Evolutionary conservation across 2,329 filamentous ascomycete genomes (phyloP).

Genomic region (Triangularia setosa): DNA sequence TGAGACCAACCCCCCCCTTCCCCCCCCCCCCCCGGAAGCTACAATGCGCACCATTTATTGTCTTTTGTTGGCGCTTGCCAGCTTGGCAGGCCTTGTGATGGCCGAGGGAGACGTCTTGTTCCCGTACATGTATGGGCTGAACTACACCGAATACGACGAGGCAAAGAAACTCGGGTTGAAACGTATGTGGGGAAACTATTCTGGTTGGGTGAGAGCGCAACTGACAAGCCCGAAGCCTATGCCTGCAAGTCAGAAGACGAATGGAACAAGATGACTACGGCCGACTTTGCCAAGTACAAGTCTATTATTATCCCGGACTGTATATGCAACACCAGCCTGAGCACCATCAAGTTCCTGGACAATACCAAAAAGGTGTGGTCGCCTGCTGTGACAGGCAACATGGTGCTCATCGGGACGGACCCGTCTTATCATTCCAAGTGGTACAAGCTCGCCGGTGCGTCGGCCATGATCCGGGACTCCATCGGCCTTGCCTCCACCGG

Average conservation of each 20-base stretch:
- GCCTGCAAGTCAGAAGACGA: conserved; percentile 32
- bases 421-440: conserved; percentile 32
- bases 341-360: conserved; percentile 35
- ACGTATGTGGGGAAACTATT: conserved; percentile 11
- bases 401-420: conserved; percentile 41
- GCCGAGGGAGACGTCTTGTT: conserved; percentile 19
- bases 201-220: background rate
- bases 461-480: conserved; percentile 36
- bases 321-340: conserved; percentile 29
- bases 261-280: conserved; percentile 37
- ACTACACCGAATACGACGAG: conserved; percentile 22
- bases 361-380: conserved; percentile 38
- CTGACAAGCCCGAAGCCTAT: conserved; percentile 27
- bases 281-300: conserved; percentile 42
- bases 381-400: conserved; percentile 38
- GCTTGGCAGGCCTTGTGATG: conserved; percentile 10
- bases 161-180: conserved; percentile 19
- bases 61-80: conserved; percentile 20
- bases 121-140: conserved; percentile 21
- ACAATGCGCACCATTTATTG: conserved; percentile 15
- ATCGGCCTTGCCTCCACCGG: conserved; percentile 35
- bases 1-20: background rate
- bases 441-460: conserved; percentile 29
- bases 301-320: conserved; percentile 43
- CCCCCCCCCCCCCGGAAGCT: no score